A percentile compares a stretch with the other conserved stretches of the same genome.
These are phyloP conservation scores for Thelephora ganbajun DNA, from an alignment of 768 basidiomycete species.

Conservation along the genomic window DNA sequence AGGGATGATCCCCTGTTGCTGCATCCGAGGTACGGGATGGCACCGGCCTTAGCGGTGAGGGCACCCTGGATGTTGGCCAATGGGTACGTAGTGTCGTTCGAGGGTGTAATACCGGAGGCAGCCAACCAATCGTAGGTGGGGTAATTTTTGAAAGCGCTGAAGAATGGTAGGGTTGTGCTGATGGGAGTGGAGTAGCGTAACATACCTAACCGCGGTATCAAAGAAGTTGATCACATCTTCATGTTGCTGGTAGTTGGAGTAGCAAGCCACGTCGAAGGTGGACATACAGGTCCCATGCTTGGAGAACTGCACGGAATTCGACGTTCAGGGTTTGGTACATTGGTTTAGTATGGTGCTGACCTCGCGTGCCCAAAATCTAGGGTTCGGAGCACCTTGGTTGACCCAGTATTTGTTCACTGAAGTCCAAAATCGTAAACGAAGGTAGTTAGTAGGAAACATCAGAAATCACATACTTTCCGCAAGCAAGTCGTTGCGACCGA, in stretches of 20 bases:
- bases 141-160: constrained; percentile 37
- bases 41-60: constrained; percentile 43
- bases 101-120: constrained; percentile 48
- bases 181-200: constrained; percentile 4
- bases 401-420: constrained; percentile 64
- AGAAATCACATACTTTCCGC: constrained; percentile 33
- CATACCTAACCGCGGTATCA: constrained; percentile 36
- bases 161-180: not conserved
- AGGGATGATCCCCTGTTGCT: constrained; percentile 36
- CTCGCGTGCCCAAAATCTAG: constrained; percentile 60
- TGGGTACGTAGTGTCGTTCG: constrained; percentile 51
- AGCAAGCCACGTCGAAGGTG: constrained; percentile 62
- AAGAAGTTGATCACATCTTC: constrained; percentile 62
- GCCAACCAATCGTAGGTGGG: constrained; percentile 63
- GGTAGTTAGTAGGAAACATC: not conserved
- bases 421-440: not conserved
- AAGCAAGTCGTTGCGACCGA: constrained; percentile 38
- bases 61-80: constrained; percentile 37
- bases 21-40: constrained; percentile 54
- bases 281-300: constrained; percentile 69
- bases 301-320: constrained; percentile 30
- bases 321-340: not conserved
- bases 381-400: constrained; percentile 45
- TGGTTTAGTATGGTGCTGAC: constrained; percentile 16
- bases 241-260: constrained; percentile 41